Evolutionary conservation across 75 land plant species (phyloP).

Genomic region (Sequoiadendron giganteum): DNA sequence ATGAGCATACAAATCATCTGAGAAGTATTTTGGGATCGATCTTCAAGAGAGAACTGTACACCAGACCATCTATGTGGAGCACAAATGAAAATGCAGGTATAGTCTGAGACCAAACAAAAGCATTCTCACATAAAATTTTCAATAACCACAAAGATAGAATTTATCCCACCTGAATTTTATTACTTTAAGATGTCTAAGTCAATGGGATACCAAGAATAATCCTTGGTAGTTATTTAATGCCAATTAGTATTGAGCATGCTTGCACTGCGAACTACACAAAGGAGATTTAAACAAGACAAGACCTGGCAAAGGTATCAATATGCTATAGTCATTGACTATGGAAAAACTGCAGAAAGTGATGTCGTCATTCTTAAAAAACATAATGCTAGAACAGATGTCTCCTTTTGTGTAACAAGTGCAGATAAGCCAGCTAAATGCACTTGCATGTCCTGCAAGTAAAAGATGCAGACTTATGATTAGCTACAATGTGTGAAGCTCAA

Average conservation of each 20-base stretch:
- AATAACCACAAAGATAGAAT: background rate
- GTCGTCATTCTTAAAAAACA: background rate
- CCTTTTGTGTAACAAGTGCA: background rate
- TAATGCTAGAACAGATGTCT: background rate
- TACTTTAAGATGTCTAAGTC: background rate
- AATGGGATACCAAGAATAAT: background rate
- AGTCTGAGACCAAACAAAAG: background rate
- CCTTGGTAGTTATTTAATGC: background rate
- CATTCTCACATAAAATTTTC: background rate
- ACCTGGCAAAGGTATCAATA: background rate
- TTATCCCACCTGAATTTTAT: background rate
- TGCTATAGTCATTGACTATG: background rate
- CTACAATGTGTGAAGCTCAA: background rate
- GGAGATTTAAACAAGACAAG: background rate
- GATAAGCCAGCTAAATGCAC: background rate
- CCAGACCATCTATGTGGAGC: background rate
- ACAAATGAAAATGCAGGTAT: background rate
- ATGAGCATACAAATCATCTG: background rate
- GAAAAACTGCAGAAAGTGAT: background rate
- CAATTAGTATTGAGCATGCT: background rate
- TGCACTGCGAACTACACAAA: background rate
- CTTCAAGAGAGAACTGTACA: background rate
- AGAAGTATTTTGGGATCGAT: background rate
- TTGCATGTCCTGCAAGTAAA: constrained; percentile 10
- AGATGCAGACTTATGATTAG: constrained; percentile 9